A percentile compares a stretch with the other conserved stretches of the same genome.
phyloP scores from a whole-genome alignment of 1,139 yeast genomes.

The Candida sp. region DNA sequence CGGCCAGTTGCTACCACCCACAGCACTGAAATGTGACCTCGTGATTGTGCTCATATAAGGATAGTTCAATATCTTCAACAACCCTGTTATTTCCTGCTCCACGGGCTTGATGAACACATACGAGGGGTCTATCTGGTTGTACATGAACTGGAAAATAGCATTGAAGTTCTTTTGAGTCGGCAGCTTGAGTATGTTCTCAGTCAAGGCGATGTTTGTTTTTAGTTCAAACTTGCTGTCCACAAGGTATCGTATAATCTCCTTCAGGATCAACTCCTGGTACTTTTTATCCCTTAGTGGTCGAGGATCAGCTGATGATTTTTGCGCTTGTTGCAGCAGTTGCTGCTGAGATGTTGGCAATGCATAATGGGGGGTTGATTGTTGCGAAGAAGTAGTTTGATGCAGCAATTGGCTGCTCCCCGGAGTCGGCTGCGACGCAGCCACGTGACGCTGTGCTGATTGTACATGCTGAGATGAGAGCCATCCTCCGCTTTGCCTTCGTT shows the following conservation, averaged over 20 bases:
- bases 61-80: constrained; percentile 69
- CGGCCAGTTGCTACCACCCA: constrained; percentile 93
- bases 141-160: constrained; percentile 78
- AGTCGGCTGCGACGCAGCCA: constrained; percentile 8
- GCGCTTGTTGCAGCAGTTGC: constrained; percentile 11
- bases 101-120: constrained; percentile 64
- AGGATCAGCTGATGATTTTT: constrained; percentile 49
- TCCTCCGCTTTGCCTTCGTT: constrained; percentile 32
- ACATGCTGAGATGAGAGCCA: constrained; percentile 1
- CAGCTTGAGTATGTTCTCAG: constrained; percentile 65
- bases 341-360: constrained; percentile 7
- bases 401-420: constrained; percentile 6
- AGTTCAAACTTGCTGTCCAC: constrained; percentile 67
- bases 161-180: constrained; percentile 93
- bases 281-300: constrained; percentile 78
- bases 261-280: constrained; percentile 67
- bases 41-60: constrained; percentile 84
- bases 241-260: constrained; percentile 70
- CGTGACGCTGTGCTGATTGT: constrained; percentile 3
- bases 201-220: constrained; percentile 73
- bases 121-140: constrained; percentile 78
- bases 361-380: constrained; percentile 9
- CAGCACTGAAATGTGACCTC: constrained; percentile 87
- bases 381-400: constrained; percentile 9
- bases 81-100: constrained; percentile 75